These are phyloP conservation scores for Serendipita sp. DNA, from an alignment of 768 basidiomycete genomes.

Conservation along the genomic window DNA sequence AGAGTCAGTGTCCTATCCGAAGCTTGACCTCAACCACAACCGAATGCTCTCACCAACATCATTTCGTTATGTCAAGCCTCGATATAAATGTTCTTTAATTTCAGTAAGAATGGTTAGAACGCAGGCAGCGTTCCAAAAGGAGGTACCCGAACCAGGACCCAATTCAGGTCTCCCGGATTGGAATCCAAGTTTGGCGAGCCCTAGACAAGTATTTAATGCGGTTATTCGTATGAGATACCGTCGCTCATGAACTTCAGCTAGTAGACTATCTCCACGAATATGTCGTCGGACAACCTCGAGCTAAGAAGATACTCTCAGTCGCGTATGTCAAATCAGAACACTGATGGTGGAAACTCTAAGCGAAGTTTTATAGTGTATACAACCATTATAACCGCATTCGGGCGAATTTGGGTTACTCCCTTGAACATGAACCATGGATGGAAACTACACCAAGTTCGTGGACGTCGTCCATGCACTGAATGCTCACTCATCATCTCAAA, in stretches of 20 bases:
- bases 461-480: background rate
- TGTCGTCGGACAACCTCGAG: slow-evolving; percentile 78
- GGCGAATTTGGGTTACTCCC: slow-evolving; percentile 32
- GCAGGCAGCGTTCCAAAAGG: background rate
- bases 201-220: slow-evolving; percentile 26
- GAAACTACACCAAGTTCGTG: background rate
- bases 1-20: no score
- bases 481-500: no score
- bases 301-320: slow-evolving; percentile 87
- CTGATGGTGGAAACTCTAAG: slow-evolving; percentile 5
- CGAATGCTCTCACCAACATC: background rate
- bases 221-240: background rate
- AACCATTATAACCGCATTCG: slow-evolving; percentile 87
- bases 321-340: slow-evolving; percentile 42
- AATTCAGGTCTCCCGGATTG: background rate
- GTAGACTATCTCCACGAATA: slow-evolving; percentile 76
- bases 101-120: background rate
- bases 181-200: slow-evolving; percentile 33
- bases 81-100: background rate
- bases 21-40: background rate
- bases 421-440: background rate
- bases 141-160: background rate
- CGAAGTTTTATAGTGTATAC: slow-evolving; percentile 45
- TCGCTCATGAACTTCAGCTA: slow-evolving; percentile 31
- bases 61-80: background rate